Evolutionary conservation across 148 eudicot species (phyloP), one percentile per base, ranked within the genome.

Genomic region (Spergularia marina): DNA sequence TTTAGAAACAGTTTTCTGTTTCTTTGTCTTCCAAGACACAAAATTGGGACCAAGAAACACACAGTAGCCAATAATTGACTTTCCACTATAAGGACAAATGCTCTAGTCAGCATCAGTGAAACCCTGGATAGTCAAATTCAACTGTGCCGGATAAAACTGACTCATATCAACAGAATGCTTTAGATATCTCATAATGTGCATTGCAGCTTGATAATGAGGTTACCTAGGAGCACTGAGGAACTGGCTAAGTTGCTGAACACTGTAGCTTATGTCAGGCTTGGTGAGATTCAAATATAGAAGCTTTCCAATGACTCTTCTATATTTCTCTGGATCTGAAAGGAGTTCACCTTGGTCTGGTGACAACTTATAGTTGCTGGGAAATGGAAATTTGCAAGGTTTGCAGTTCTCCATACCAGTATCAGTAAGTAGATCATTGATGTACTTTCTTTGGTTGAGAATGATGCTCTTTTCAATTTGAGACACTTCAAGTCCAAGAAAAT

Each of bases 261-360:
- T 6, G 39, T 30, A 72, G 3, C 52, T 30, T 7, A 72, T 12
- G 12, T 57, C 63, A 36, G 65, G 65, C 9, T 65, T 15, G 30
- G 74, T 72, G 11, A 72, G 20, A 16, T 25, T 53, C 8, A 70
- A n/a, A 16, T 72, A 72, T 2, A 72, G 25, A 8, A 56, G 21
- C 11, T 17, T 36, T 0, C 74, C 65, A 10, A 72, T 21, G 2
- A 72, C 2, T 3, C 52, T 72, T 9, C 74, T 36, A 10, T 55
- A 72, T 14, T 2, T 0, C 8, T 34, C 64, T 36, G 53, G 61
- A 7, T 72, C 51, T 9, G 9, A 1, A 2, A 72, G 14, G 0
- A 40, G 5, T 5, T n/a, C 53, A 10, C 34, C 23, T 4, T 25
- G 12, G 11, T 72, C 55, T 2, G 10, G 16, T 7, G 56, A 40